Conservation (phyloP, 495 filamentous ascomycete genomes). For the Parathielavia hyrcaniae region DNA sequence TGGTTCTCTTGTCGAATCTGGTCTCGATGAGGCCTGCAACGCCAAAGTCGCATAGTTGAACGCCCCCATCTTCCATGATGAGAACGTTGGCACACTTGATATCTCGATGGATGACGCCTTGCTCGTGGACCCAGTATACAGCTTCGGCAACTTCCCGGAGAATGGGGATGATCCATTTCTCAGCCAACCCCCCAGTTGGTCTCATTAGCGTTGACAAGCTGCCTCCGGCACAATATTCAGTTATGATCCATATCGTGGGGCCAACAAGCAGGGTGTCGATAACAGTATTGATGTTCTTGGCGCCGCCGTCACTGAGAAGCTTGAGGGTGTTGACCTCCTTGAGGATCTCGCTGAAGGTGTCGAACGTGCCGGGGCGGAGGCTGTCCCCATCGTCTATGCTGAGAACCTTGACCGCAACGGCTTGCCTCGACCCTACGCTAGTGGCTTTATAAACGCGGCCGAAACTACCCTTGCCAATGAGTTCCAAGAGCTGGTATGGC, state of each 20-base stretch:
- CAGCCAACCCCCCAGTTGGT: constrained; percentile 57
- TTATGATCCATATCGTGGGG: constrained; percentile 88
- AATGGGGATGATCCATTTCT: constrained; percentile 89
- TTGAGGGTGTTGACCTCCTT: constrained; percentile 85
- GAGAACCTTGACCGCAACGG: constrained; percentile 92
- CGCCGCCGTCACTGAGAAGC: constrained; percentile 73
- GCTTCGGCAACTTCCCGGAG: constrained; percentile 80
- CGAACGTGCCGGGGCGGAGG: constrained; percentile 62
- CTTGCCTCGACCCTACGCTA: constrained; percentile 49
- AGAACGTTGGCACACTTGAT: constrained; percentile 94
- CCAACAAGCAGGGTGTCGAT: constrained; percentile 83
- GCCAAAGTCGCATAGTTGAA: constrained; percentile 95
- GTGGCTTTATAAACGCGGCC: constrained; percentile 85
- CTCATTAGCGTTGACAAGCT: constrained; percentile 78
- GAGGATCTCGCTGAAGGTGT: constrained; percentile 76
- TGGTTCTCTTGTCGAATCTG: constrained; percentile 77
- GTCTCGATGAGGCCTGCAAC: constrained; percentile 83
- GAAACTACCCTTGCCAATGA: constrained; percentile 94
- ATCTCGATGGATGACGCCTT: constrained; percentile 91
- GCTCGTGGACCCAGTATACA: constrained; percentile 78
- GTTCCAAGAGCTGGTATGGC: constrained; percentile 71
- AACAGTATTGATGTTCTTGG: constrained; percentile 84
- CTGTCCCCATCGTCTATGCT: constrained; percentile 83
- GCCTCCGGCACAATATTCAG: constrained; percentile 90
- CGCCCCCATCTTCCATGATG: constrained; percentile 74